Percentiles rank a stretch among this genome's conserved stretches.
Evolutionary conservation across 169 alveolate genomes (phyloP).

Genomic region (Pseudocohnilembus persalinus): DNA sequence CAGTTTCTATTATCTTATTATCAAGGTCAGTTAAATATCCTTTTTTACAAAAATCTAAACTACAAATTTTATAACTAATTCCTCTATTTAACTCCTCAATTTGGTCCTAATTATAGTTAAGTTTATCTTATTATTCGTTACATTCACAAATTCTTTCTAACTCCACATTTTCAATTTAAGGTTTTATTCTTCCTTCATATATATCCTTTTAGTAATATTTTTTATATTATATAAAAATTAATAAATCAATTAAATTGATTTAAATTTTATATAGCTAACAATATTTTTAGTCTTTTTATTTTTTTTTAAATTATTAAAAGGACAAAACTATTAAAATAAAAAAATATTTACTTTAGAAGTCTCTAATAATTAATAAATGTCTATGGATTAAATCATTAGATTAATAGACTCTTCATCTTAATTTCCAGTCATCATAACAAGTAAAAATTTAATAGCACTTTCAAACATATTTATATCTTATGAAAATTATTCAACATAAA

Average conservation of each 20-base stretch:
- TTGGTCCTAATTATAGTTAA: neutral
- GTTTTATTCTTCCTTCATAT: conserved; percentile 12
- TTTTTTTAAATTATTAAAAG: too few relatives aligned
- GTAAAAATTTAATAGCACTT: neutral
- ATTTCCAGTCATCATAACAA: neutral
- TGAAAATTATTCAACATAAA: too few relatives aligned
- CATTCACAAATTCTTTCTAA: conserved; percentile 1
- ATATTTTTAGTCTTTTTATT: too few relatives aligned
- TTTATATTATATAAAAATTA: neutral
- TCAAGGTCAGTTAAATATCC: conserved; percentile 1
- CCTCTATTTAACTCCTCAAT: neutral
- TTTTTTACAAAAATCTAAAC: neutral
- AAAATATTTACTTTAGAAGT: neutral
- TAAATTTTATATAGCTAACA: too few relatives aligned
- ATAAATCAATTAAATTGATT: neutral
- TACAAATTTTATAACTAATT: neutral
- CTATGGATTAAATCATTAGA: neutral
- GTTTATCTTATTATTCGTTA: neutral
- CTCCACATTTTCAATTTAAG: neutral
- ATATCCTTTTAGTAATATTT: neutral
- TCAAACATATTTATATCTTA: neutral
- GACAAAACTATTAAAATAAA: too few relatives aligned
- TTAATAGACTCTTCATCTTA: neutral
- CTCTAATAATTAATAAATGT: neutral
- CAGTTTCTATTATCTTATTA: conserved; percentile 6